Percentiles rank a stretch among this genome's conserved stretches.
These are phyloP conservation scores for Rhodamnia argentea DNA, from an alignment of 345 rosid genomes.

Conservation along the genomic window DNA sequence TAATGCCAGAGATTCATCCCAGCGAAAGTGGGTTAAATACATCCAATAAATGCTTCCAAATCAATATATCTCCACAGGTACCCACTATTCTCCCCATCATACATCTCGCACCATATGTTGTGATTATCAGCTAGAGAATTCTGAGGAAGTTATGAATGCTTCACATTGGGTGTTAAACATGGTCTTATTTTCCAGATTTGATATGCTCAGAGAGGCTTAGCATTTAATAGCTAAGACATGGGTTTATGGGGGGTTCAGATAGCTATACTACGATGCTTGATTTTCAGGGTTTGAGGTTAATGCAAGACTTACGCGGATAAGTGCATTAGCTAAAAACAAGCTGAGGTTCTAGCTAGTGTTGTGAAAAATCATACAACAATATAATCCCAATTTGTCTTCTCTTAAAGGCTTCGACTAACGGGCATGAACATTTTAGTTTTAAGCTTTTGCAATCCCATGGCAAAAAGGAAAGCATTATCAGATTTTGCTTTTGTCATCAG, in stretches of 20 bases:
- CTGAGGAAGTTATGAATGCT: neutral
- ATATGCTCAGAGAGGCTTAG: neutral
- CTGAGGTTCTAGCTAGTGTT: neutral
- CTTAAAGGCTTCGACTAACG: neutral
- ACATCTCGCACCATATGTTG: neutral
- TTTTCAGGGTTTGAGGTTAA: neutral
- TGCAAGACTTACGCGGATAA: neutral
- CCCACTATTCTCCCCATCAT: neutral
- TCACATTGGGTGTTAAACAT: neutral
- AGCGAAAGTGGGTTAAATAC: constrained; percentile 90
- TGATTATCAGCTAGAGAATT: neutral
- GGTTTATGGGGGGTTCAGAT: neutral
- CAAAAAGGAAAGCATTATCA: neutral
- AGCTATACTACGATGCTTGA: neutral
- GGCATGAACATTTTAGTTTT: neutral
- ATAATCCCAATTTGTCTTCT: neutral
- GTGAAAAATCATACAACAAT: neutral
- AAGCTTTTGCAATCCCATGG: neutral
- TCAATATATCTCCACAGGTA: constrained; percentile 77
- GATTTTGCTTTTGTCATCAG: neutral
- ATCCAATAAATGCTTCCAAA: constrained; percentile 77
- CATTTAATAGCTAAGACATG: neutral
- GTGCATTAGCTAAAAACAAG: neutral
- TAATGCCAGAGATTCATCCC: constrained; percentile 64
- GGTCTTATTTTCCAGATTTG: neutral